Evolutionary conservation across 1,284 basidiomycete species (phyloP).

Genomic region (Ustilago esculenta): DNA sequence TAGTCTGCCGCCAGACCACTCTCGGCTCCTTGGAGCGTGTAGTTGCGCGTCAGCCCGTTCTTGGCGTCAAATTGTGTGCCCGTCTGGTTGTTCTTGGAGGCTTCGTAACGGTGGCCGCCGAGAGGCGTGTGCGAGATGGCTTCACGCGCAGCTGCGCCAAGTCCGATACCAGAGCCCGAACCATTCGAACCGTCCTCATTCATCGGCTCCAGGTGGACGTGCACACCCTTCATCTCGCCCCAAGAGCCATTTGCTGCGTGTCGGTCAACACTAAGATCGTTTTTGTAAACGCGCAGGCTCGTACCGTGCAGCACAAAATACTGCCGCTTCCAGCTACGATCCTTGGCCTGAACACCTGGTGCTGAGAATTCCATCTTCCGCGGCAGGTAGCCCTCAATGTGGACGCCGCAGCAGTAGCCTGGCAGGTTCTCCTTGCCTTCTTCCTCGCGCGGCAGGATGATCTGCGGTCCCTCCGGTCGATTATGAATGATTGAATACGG

Average conservation of each 20-base stretch:
- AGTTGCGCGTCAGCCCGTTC: conserved; percentile 71
- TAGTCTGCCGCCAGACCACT: conserved; percentile 95
- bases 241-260: conserved; percentile 65
- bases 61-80: conserved; percentile 33
- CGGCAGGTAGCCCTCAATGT: conserved; percentile 84
- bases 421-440: conserved; percentile 87
- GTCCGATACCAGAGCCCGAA: conserved; percentile 20
- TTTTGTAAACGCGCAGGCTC: conserved; percentile 82
- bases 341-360: conserved; percentile 85
- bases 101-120: conserved; percentile 16
- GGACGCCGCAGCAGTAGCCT: conserved; percentile 82
- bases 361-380: conserved; percentile 92
- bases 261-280: conserved; percentile 64
- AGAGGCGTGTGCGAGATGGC: conserved; percentile 45
- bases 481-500: conserved; percentile 60
- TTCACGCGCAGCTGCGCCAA: conserved; percentile 41
- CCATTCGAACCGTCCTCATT: conserved; percentile 54
- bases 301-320: conserved; percentile 94
- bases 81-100: conserved; percentile 10
- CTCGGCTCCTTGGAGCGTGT: conserved; percentile 89
- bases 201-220: conserved; percentile 58
- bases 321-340: conserved; percentile 88
- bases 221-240: conserved; percentile 64
- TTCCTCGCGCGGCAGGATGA: conserved; percentile 57
- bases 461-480: conserved; percentile 57